Conservation (phyloP, 371 early-diverging fungal species). For the Mucor irregularis region DNA sequence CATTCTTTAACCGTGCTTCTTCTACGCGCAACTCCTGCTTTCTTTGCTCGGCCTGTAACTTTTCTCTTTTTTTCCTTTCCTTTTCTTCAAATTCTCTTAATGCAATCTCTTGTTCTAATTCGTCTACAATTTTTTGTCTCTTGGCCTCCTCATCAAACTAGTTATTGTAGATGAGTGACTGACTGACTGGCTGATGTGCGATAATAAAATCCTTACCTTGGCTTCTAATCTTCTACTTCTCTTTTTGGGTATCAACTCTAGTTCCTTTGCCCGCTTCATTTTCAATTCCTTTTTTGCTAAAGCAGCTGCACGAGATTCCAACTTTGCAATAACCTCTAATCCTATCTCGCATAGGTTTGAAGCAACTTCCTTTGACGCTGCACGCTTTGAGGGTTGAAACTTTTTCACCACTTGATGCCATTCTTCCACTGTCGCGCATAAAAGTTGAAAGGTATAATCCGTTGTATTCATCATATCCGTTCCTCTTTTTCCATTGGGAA, state of each 20-base stretch:
- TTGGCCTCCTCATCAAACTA: slow-evolving; percentile 13
- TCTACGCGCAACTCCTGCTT: not conserved
- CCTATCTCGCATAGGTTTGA: slow-evolving; percentile 4
- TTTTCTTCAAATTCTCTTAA: slow-evolving; percentile 7
- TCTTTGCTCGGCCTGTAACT: not conserved
- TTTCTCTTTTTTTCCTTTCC: not conserved
- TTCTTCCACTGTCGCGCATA: slow-evolving; percentile 15
- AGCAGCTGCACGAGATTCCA: slow-evolving; percentile 13
- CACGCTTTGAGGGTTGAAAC: not conserved
- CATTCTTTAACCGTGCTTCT: slow-evolving; percentile 10
- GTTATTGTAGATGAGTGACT: not conserved
- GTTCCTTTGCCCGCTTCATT: slow-evolving; percentile 9
- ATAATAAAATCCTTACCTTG: slow-evolving; percentile 7
- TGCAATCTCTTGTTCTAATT: not conserved
- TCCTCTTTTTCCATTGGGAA: slow-evolving; percentile 12
- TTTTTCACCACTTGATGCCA: slow-evolving; percentile 10
- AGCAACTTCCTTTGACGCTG: not conserved
- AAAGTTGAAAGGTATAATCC: slow-evolving; percentile 22
- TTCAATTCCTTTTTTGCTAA: slow-evolving; percentile 11
- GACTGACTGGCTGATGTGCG: too few species aligned
- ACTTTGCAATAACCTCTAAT: not conserved
- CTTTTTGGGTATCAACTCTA: slow-evolving; percentile 23
- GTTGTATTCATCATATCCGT: not conserved
- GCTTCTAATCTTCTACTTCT: slow-evolving; percentile 28
- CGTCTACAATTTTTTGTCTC: slow-evolving; percentile 9